Base-by-base conservation (phyloP, 1,284 basidiomycete species). In the Anthracocystis walkeri region DNA sequence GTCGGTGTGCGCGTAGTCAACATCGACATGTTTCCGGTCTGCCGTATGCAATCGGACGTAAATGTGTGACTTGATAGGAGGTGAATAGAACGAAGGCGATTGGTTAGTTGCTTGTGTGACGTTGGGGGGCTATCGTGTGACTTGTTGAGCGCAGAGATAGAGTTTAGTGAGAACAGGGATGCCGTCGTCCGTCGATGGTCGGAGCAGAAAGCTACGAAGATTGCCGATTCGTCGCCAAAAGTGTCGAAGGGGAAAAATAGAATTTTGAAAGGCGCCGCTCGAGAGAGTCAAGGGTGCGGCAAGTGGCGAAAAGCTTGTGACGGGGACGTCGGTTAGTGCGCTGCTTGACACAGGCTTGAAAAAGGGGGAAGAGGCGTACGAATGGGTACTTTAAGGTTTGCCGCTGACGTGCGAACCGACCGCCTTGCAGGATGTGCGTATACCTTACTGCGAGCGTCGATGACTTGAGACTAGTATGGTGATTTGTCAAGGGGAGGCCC, bases 1-100 rank as follows among this genome's bases (percentile, higher is more conserved):
- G 57, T 51, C 11, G 66, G 42, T 23, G 55, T 20, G 49, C 66
- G 66, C 48, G 66, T 59, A 38, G 60, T 62, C 54, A 68, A 42
- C 53, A 61, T 62, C 50, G 54, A 63, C 60, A 63, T 67, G 41
- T n/a, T n/a, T n/a, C n/a, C n/a, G n/a, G n/a, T n/a, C 11, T 2
- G 6, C 7, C 35, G 35, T 16, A 16, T 38, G 35, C 35, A 16
- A 38, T 14, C 35, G 35, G 35, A 16, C 7, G 16, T 14, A 38
- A 29, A 8, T 38, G 35, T 7, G 63, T 58, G 62, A 58, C 41
- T 48, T 20, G 25, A 46, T 20, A 20, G 18, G 45, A 35, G 35
- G 23, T 8, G 21, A 45, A 2, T 18, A n/a, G 38, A 11, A 49
- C 16, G 7, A 25, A 20, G 25, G 40, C 14, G 35, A 38, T 38